Evolutionary conservation across 129 eudicot genomes (phyloP).

Genomic region (Flaveria bidentis): DNA sequence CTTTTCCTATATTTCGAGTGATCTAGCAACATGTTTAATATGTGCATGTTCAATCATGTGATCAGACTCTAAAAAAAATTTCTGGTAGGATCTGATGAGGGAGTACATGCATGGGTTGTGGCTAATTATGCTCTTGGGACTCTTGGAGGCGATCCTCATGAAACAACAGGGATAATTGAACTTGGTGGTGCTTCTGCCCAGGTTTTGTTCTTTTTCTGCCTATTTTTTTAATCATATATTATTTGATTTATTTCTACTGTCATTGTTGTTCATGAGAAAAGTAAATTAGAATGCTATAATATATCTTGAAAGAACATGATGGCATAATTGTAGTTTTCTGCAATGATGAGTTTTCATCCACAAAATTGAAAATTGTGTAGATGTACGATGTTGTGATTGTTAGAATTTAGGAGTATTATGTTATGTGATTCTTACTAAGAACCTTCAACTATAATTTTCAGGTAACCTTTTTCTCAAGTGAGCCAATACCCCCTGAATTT

Average conservation of each 20-base stretch:
- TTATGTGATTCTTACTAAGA: conserved; percentile 19
- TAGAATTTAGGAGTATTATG: conserved; percentile 20
- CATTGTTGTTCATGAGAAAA: not conserved
- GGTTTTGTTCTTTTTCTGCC: conserved; percentile 42
- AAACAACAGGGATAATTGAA: conserved; percentile 94
- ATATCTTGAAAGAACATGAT: conserved; percentile 12
- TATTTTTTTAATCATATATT: not conserved
- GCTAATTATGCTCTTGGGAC: conserved; percentile 97
- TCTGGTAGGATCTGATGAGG: conserved; percentile 84
- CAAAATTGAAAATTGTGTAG: not conserved
- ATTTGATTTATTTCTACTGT: not conserved
- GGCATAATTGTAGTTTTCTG: not conserved
- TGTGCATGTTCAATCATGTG: conserved; percentile 7
- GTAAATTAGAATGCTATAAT: conserved; percentile 3
- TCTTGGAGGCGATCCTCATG: conserved; percentile 81
- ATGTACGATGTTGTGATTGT: not conserved
- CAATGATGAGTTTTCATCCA: not conserved
- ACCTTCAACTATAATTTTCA: conserved; percentile 33
- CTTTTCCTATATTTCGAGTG: conserved; percentile 12
- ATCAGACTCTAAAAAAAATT: not conserved
- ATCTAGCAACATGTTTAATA: conserved; percentile 8
- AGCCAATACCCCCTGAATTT: conserved; percentile 77
- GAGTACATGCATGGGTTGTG: conserved; percentile 98
- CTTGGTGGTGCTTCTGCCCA: conserved; percentile 99
- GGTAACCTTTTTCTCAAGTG: conserved; percentile 86